Conservation (phyloP, 2,329 filamentous ascomycete genomes). For the Ophiostoma sp. region DNA sequence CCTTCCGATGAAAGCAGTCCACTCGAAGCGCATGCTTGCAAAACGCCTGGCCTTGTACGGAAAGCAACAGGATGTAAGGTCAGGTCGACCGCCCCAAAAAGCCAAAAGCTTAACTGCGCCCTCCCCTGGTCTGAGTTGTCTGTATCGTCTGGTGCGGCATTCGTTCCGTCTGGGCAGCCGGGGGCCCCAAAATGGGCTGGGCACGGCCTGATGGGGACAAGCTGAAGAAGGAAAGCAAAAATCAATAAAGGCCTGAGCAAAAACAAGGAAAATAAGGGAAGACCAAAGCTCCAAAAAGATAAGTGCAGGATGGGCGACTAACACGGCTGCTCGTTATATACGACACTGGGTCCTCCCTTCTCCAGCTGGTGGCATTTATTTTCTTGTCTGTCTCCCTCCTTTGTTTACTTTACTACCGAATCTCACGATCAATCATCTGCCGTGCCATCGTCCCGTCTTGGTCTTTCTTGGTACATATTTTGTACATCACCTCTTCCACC, state of each 20-base stretch:
- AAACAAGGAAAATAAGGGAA: not conserved
- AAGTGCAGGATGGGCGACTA: not conserved
- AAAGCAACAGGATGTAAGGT: not conserved
- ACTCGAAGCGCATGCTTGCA: too few relatives aligned
- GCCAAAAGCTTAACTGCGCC: constrained; percentile 11
- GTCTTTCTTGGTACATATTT: not conserved
- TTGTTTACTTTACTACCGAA: not conserved
- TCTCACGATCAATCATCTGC: not conserved
- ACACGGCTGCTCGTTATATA: not conserved
- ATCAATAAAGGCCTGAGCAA: not conserved
- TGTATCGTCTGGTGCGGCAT: not conserved
- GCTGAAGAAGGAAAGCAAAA: not conserved
- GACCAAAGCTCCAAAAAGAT: not conserved
- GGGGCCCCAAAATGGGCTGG: not conserved
- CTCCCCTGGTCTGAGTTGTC: not conserved
- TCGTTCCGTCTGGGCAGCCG: constrained; percentile 3
- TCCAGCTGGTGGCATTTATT: not conserved
- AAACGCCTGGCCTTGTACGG: too few relatives aligned
- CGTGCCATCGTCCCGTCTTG: not conserved
- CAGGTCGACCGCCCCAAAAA: not conserved
- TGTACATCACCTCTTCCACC: not conserved
- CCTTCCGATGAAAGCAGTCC: not conserved
- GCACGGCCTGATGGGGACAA: not conserved
- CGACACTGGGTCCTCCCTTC: not conserved
- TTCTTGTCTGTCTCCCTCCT: not conserved